These are phyloP conservation scores for Candida nitratophila DNA, from an alignment of 805 yeast genomes.

Conservation along the genomic window DNA sequence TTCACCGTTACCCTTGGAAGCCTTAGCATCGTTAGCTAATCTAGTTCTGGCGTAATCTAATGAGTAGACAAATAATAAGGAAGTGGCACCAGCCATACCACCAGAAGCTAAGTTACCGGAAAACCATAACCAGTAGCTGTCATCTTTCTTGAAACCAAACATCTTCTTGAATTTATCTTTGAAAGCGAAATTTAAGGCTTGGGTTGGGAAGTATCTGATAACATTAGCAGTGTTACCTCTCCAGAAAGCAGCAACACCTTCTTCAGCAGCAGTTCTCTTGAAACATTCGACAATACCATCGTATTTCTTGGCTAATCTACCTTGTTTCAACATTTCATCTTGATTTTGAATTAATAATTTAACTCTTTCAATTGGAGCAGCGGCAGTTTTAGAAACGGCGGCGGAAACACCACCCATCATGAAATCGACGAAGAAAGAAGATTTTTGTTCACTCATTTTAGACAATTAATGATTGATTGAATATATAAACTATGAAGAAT, in stretches of 20 bases:
- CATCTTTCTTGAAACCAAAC: conserved; percentile 96
- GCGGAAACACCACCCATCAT: conserved; percentile 99
- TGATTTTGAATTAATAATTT: conserved; percentile 95
- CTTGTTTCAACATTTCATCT: conserved; percentile 97
- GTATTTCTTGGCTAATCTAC: conserved; percentile 82
- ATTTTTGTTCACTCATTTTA: conserved; percentile 32
- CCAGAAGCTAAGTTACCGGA: conserved; percentile 98
- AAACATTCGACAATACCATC: conserved; percentile 90
- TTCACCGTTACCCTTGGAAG: conserved; percentile 77
- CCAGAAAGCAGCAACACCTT: conserved; percentile 94
- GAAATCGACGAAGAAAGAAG: conserved; percentile 59
- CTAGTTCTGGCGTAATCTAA: conserved; percentile 98
- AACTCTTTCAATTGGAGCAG: conserved; percentile 97
- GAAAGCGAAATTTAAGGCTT: conserved; percentile 97
- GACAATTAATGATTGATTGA: conserved; percentile 5
- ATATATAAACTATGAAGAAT: conserved; percentile 6
- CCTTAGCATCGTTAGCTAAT: conserved; percentile 97
- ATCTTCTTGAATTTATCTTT: conserved; percentile 93
- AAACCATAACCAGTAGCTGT: conserved; percentile 88
- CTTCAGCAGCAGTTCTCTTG: conserved; percentile 89
- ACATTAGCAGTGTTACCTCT: conserved; percentile 99
- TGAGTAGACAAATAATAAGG: conserved; percentile 89
- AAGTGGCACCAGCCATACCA: conserved; percentile 98
- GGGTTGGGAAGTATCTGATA: conserved; percentile 98
- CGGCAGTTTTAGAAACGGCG: conserved; percentile 96